Conservation (phyloP, 768 basidiomycete genomes). For the Daedaleopsis nitida region DNA sequence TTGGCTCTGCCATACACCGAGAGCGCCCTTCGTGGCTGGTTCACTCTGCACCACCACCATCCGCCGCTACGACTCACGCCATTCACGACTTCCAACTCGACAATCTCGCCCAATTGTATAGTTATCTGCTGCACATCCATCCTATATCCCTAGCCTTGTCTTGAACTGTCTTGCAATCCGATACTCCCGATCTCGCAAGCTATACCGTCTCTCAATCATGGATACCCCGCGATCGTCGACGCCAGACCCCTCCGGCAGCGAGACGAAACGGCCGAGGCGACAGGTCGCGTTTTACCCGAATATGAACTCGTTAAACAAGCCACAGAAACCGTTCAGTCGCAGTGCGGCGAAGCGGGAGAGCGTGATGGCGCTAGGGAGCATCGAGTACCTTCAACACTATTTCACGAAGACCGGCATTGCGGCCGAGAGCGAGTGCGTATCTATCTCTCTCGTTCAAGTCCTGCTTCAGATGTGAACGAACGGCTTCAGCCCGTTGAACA, state of each 20-base stretch:
- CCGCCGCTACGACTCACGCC: background rate
- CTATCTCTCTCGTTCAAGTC: conserved; percentile 3
- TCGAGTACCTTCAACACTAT: conserved; percentile 93
- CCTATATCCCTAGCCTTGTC: conserved; percentile 2
- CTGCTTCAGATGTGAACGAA: conserved; percentile 18
- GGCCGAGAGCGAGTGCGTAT: conserved; percentile 68
- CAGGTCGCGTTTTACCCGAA: conserved; percentile 81
- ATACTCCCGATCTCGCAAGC: background rate
- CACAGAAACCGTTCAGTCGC: conserved; percentile 82
- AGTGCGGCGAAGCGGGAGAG: conserved; percentile 93
- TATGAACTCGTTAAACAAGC: conserved; percentile 68
- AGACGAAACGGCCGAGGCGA: conserved; percentile 50
- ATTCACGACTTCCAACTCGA: conserved; percentile 1
- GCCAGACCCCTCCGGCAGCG: conserved; percentile 4
- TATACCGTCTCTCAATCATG: conserved; percentile 10
- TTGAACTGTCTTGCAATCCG: background rate
- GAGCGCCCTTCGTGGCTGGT: conserved; percentile 11
- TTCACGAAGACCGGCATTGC: conserved; percentile 87
- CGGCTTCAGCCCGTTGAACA: conserved; percentile 43
- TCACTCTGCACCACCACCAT: conserved; percentile 5
- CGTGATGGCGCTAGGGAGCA: conserved; percentile 93
- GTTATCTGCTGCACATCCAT: background rate
- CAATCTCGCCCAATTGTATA: background rate
- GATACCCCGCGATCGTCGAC: conserved; percentile 14
- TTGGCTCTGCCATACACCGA: background rate